Evolutionary conservation across 2,329 filamentous ascomycete genomes (phyloP), one percentile per base, ranked within the genome.

Genomic region (Thielaviopsis musarum): DNA sequence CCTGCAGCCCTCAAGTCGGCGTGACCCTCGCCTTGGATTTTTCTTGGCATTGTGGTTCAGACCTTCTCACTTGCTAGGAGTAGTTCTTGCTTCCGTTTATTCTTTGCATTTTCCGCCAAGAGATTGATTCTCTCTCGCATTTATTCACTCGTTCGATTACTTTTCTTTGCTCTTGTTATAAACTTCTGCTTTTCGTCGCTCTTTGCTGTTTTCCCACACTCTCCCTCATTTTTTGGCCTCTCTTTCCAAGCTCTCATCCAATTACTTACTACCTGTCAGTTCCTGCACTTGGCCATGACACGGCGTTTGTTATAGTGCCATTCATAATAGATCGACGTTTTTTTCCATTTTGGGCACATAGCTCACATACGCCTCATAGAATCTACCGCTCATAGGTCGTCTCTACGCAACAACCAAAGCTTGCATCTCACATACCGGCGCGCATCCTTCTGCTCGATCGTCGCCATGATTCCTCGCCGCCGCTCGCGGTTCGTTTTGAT

Each of bases 401-500:
- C 38, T 45, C 38, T 45, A 45, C 38, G 2, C 38, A 45, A 45
- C 38, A 45, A 45, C 38, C 17, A 15, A 45, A 1, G n/a, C 17
- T 45, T n/a, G 1, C 5, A 17, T 15, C 19, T 21, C 24, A 7
- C 38, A 56, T 19, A 12, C 26, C 54, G 22, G 12, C 28, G 19
- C 26, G 9, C 34, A 45, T 38, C 19, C 28, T 45, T 52, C 17
- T 54, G 34, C 38, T 45, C 38, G 13, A 45, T 17, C 26, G 22
- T 19, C 51, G 54, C 17, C 19, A 62, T 60, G 61, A 56, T 54
- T 77, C 69, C 79, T 61, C 79, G 83, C 57, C 74, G 83, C 65
- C 75, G 82, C 67, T 84, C 84, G 66, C 78, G 83, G 61, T 73
- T 82, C 60, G 82, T 84, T 62, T 68, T 81, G 38, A 67, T 81